Percentiles rank a stretch among this genome's conserved stretches.
phyloP scores from a whole-genome alignment of 1,139 yeast genomes.

The Kodamaea arcana region DNA sequence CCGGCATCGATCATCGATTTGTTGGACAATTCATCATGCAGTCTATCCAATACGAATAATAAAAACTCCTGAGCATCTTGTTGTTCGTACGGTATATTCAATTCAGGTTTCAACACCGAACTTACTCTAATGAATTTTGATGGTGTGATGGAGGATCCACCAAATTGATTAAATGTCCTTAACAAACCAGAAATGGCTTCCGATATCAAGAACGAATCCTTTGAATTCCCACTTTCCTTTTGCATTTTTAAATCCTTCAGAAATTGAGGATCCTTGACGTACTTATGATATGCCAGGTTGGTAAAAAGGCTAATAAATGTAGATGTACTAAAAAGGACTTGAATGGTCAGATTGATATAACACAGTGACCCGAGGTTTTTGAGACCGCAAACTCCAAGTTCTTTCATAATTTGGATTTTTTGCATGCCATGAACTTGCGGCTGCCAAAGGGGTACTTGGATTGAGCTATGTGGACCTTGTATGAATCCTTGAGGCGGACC shows the following conservation, averaged over 20 bases:
- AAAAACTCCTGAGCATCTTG: conserved; percentile 79
- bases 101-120: conserved; percentile 55
- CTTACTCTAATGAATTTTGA: conserved; percentile 56
- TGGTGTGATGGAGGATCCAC: conserved; percentile 62
- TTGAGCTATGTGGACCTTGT: too few relatives aligned
- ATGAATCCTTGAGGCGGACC: background rate
- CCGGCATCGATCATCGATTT: conserved; percentile 20
- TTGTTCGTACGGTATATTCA: conserved; percentile 66
- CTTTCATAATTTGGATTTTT: conserved; percentile 36
- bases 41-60: conserved; percentile 57
- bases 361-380: conserved; percentile 70
- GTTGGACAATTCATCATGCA: conserved; percentile 61
- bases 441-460: too few relatives aligned
- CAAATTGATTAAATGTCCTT: conserved; percentile 47
- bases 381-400: conserved; percentile 58
- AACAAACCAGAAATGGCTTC: conserved; percentile 44
- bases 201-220: conserved; percentile 36
- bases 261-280: conserved; percentile 32
- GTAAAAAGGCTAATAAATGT: conserved; percentile 41
- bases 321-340: conserved; percentile 55
- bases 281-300: conserved; percentile 38
- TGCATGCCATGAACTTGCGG: conserved; percentile 18
- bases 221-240: conserved; percentile 16
- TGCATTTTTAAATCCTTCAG: conserved; percentile 18
- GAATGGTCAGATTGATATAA: conserved; percentile 67